Conservation (phyloP, 495 filamentous ascomycete species). For the Tuber umbilicatum region DNA sequence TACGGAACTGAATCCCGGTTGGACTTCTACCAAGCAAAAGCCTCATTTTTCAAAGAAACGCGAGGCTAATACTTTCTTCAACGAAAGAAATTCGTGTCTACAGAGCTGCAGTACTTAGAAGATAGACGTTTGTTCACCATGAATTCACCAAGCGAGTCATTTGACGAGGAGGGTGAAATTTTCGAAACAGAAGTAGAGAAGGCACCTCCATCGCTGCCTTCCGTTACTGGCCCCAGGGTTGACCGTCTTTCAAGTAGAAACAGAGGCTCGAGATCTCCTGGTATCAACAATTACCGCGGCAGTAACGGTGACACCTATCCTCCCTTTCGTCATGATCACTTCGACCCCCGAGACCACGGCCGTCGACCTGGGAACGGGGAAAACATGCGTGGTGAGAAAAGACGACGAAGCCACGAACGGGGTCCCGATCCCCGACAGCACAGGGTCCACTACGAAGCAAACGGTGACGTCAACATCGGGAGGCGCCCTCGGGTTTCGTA, state of each 20-base stretch:
- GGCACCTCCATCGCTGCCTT: conserved; percentile 66
- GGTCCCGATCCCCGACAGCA: conserved; percentile 37
- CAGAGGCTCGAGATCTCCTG: conserved; percentile 47
- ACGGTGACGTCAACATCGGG: conserved; percentile 26
- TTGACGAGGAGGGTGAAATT: conserved; percentile 60
- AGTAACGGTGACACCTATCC: conserved; percentile 55
- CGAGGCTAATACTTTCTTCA: conserved; percentile 54
- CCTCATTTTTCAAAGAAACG: conserved; percentile 44
- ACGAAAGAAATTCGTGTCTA: conserved; percentile 79
- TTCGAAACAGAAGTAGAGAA: conserved; percentile 61
- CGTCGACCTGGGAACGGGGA: conserved; percentile 22
- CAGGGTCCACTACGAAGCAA: conserved; percentile 39
- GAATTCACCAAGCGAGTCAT: conserved; percentile 61
- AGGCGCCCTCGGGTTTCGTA: conserved; percentile 39
- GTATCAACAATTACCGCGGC: conserved; percentile 39
- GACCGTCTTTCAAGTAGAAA: conserved; percentile 63
- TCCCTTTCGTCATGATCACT: conserved; percentile 55
- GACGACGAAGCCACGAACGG: conserved; percentile 34
- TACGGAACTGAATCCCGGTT: conserved; percentile 52
- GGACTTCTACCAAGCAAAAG: conserved; percentile 46
- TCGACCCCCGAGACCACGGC: conserved; percentile 41
- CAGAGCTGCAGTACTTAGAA: conserved; percentile 43
- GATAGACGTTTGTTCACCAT: conserved; percentile 31
- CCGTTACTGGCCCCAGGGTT: conserved; percentile 66
- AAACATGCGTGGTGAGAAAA: conserved; percentile 39